These are phyloP conservation scores for Crucibulum cyathiforme DNA, from an alignment of 1,284 basidiomycete species.

Conservation along the genomic window DNA sequence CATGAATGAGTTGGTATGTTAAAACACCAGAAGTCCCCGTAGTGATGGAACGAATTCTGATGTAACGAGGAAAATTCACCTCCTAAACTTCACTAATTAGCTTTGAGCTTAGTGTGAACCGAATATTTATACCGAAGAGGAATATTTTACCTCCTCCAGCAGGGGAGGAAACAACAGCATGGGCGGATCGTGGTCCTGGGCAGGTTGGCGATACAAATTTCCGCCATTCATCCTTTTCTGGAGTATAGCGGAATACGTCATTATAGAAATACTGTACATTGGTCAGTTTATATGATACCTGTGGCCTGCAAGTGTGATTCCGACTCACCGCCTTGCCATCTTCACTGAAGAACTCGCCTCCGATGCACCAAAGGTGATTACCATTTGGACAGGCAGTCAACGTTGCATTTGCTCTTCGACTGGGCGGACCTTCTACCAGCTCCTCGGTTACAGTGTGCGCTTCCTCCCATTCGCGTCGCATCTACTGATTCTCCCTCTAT, in stretches of 20 bases:
- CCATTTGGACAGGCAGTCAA: constrained; percentile 79
- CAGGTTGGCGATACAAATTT: constrained; percentile 83
- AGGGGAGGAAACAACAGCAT: constrained; percentile 77
- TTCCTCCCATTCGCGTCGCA: constrained; percentile 76
- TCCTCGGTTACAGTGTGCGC: constrained; percentile 80
- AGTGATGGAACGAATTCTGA: constrained; percentile 92
- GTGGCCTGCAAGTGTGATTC: not conserved
- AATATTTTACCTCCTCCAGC: constrained; percentile 84
- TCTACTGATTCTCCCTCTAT: constrained; percentile 52
- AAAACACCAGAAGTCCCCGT: constrained; percentile 87
- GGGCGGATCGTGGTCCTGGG: constrained; percentile 85
- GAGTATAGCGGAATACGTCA: constrained; percentile 82
- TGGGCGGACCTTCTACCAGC: constrained; percentile 78
- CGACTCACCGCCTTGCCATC: constrained; percentile 77
- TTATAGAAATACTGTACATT: constrained; percentile 72
- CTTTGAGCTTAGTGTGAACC: too few relatives aligned
- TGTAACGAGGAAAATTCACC: constrained; percentile 88
- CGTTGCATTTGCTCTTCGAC: constrained; percentile 81
- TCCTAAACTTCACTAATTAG: constrained; percentile 43
- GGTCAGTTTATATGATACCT: not conserved
- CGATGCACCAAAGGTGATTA: constrained; percentile 82
- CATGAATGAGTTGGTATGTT: constrained; percentile 79
- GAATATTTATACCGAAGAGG: constrained; percentile 71
- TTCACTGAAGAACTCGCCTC: constrained; percentile 85
- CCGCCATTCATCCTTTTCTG: constrained; percentile 90